Evolutionary conservation across 768 basidiomycete species (phyloP).

Genomic region (Sistotremastrum suecicum): DNA sequence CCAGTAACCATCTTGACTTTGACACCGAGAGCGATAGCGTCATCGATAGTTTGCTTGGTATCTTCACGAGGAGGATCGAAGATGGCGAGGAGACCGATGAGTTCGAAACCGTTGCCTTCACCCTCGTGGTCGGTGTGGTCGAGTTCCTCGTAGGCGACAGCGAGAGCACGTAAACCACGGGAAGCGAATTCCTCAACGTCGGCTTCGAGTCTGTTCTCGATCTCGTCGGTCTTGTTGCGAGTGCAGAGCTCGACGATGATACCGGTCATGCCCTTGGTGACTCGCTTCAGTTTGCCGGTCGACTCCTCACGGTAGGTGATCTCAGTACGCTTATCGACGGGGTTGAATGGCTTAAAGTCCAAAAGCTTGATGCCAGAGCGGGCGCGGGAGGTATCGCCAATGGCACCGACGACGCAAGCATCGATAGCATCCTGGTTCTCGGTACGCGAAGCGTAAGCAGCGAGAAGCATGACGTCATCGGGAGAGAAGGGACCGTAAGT

Average conservation of each 20-base stretch:
- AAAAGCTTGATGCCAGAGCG: slow-evolving; percentile 90
- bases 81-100: slow-evolving; percentile 93
- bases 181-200: slow-evolving; percentile 94
- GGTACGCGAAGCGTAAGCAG: slow-evolving; percentile 92
- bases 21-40: slow-evolving; percentile 90
- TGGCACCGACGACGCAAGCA: slow-evolving; percentile 65
- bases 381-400: slow-evolving; percentile 59
- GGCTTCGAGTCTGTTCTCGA: slow-evolving; percentile 82
- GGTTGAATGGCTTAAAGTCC: slow-evolving; percentile 99
- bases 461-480: slow-evolving; percentile 85
- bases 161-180: slow-evolving; percentile 95
- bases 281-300: slow-evolving; percentile 93
- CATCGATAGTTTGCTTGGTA: slow-evolving; percentile 98
- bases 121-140: slow-evolving; percentile 69
- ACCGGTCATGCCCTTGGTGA: slow-evolving; percentile 99
- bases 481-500: slow-evolving; percentile 81
- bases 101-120: slow-evolving; percentile 93
- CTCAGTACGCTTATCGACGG: slow-evolving; percentile 97
- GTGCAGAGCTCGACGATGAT: slow-evolving; percentile 95
- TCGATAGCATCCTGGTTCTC: slow-evolving; percentile 99
- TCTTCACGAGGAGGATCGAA: slow-evolving; percentile 97
- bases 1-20: slow-evolving; percentile 99
- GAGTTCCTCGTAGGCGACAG: slow-evolving; percentile 90
- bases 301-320: slow-evolving; percentile 94
- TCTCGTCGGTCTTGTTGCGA: slow-evolving; percentile 89